These are phyloP conservation scores for Volvox carteri DNA, from an alignment of 163 green algal genomes.

Conservation along the genomic window DNA sequence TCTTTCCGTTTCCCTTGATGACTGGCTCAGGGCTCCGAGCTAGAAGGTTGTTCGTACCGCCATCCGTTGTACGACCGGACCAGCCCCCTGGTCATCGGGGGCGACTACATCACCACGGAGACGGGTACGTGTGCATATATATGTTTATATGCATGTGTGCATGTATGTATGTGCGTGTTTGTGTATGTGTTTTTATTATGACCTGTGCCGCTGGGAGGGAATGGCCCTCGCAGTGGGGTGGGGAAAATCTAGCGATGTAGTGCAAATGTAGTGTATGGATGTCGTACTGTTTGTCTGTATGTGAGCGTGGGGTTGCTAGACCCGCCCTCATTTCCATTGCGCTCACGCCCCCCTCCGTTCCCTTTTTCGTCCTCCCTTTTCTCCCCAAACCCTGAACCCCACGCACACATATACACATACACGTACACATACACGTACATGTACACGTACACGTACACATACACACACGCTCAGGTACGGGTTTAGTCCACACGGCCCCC, in stretches of 20 bases:
- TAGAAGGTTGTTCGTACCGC: constrained; percentile 90
- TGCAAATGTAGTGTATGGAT: no score
- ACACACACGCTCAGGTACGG: constrained; percentile 71
- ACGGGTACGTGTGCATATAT: constrained; percentile 59
- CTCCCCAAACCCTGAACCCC: no score
- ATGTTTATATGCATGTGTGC: background rate
- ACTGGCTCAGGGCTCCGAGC: constrained; percentile 63
- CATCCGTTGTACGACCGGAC: constrained; percentile 88
- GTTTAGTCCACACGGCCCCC: constrained; percentile 91
- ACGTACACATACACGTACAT: background rate
- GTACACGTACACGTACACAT: background rate
- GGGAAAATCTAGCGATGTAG: no score
- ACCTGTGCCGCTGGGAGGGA: background rate
- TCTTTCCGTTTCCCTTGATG: no score
- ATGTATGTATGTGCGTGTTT: background rate
- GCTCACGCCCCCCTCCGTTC: no score
- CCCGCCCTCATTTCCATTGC: no score
- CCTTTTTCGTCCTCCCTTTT: no score
- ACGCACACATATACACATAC: background rate
- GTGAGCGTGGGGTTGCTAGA: no score
- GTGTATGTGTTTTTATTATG: no score
- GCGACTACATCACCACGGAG: constrained; percentile 99
- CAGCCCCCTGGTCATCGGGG: constrained; percentile 89
- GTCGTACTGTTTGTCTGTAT: no score
- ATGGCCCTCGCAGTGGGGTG: background rate